A percentile compares a stretch with the other conserved stretches of the same genome.
These are phyloP conservation scores for Clavariopsis aquatica DNA, from an alignment of 495 filamentous ascomycete species.

Conservation along the genomic window DNA sequence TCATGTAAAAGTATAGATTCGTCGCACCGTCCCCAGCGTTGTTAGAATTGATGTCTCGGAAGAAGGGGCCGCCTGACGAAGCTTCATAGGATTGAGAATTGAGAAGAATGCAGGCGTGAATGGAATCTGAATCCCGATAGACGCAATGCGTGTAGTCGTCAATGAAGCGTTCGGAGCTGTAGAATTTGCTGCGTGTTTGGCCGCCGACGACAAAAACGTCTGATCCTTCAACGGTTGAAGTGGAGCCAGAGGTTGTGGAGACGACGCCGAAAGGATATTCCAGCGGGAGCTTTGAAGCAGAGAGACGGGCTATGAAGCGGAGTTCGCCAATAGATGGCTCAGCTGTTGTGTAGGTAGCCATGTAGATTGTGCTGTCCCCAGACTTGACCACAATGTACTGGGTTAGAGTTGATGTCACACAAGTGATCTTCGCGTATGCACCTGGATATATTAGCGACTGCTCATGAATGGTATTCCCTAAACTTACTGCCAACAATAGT, in stretches of 20 bases:
- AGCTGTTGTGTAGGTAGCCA: conserved; percentile 64
- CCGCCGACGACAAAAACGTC: conserved; percentile 64
- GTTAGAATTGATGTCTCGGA: conserved; percentile 66
- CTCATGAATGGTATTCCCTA: background rate
- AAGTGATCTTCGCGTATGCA: conserved; percentile 64
- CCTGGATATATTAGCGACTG: conserved; percentile 20
- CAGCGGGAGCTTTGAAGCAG: conserved; percentile 56
- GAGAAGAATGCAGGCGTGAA: conserved; percentile 54
- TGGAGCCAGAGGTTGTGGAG: conserved; percentile 54
- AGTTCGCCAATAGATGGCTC: conserved; percentile 64
- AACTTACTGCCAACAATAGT: conserved; percentile 45
- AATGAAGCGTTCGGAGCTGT: conserved; percentile 66
- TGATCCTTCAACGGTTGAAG: conserved; percentile 58
- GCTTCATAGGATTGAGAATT: conserved; percentile 52
- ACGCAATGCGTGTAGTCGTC: conserved; percentile 66
- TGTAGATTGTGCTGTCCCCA: conserved; percentile 60
- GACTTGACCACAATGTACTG: conserved; percentile 65
- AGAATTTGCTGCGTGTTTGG: conserved; percentile 69
- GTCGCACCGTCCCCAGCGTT: conserved; percentile 57
- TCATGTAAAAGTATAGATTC: conserved; percentile 71
- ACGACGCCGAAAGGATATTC: conserved; percentile 55
- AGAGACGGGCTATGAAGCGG: conserved; percentile 64
- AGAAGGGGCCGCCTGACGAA: conserved; percentile 58
- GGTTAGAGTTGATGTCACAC: conserved; percentile 59
- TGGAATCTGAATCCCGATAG: conserved; percentile 49